A percentile compares a stretch with the other conserved stretches of the same genome.
Conservation (phyloP, 2,329 filamentous ascomycete genomes). For the Metarhizium humberi region DNA sequence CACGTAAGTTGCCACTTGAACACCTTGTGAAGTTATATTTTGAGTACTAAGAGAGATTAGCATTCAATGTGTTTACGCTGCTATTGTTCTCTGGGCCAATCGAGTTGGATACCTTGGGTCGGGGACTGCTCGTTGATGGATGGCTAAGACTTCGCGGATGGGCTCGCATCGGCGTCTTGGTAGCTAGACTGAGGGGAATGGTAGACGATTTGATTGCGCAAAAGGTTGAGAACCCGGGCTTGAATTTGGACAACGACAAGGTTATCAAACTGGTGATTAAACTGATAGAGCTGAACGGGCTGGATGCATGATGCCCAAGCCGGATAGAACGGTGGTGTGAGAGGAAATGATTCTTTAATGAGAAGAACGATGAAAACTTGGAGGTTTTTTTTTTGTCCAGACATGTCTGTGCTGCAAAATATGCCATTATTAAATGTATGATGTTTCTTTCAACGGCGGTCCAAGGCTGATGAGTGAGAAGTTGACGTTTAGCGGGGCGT, state of each 20-base stretch:
- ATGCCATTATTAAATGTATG: too few relatives aligned
- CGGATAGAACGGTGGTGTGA: background rate
- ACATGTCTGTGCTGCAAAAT: too few relatives aligned
- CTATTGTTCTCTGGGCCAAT: conserved; percentile 83
- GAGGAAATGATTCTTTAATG: background rate
- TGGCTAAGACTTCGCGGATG: conserved; percentile 83
- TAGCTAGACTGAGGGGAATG: conserved; percentile 74
- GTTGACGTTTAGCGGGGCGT: background rate
- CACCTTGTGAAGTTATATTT: conserved; percentile 4
- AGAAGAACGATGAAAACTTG: too few relatives aligned
- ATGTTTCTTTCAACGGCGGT: background rate
- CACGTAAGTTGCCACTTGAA: conserved; percentile 50
- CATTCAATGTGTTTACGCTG: conserved; percentile 82
- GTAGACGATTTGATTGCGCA: conserved; percentile 74
- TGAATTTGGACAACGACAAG: conserved; percentile 48
- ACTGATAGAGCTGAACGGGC: conserved; percentile 81
- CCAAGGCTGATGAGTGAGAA: background rate
- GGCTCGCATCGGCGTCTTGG: conserved; percentile 87
- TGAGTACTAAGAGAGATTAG: conserved; percentile 22
- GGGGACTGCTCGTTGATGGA: conserved; percentile 82
- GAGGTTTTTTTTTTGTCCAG: too few relatives aligned
- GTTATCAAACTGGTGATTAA: conserved; percentile 70
- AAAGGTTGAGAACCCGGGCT: conserved; percentile 67
- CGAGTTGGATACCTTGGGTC: conserved; percentile 74
- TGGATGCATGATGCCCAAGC: conserved; percentile 47